phyloP scores from a whole-genome alignment of 2,329 filamentous ascomycete genomes.

The Penicillium capsulatum region DNA sequence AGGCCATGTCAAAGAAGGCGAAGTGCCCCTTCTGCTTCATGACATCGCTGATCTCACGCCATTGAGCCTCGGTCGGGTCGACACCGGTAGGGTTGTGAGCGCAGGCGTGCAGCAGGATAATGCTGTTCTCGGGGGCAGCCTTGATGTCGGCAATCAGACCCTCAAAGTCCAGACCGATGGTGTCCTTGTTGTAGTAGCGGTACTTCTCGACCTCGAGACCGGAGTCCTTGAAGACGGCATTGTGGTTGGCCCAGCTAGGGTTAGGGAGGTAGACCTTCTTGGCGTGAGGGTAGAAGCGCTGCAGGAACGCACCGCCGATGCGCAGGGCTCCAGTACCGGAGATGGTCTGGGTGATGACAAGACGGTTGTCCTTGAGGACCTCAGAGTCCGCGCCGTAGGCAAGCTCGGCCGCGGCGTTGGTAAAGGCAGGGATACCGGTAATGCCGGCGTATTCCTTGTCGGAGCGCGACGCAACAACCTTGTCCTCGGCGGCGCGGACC shows the following conservation, averaged over 20 bases:
- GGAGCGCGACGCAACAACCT: constrained; percentile 69
- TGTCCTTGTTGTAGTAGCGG: constrained; percentile 98
- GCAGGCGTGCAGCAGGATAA: constrained; percentile 93
- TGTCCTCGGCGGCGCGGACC: constrained; percentile 81
- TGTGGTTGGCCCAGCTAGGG: constrained; percentile 98
- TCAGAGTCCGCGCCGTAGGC: constrained; percentile 81
- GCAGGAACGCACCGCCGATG: constrained; percentile 88
- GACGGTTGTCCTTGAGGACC: constrained; percentile 66
- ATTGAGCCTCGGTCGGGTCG: constrained; percentile 87
- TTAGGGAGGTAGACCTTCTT: constrained; percentile 97
- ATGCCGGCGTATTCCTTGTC: constrained; percentile 99
- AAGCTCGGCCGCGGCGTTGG: constrained; percentile 81
- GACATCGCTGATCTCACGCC: constrained; percentile 81
- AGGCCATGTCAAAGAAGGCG: constrained; percentile 99
- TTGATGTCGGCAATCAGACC: constrained; percentile 89
- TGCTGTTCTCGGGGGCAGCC: constrained; percentile 76
- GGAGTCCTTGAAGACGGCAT: constrained; percentile 89
- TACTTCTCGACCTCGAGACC: constrained; percentile 91
- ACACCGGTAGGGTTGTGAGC: constrained; percentile 98
- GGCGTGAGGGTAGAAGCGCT: constrained; percentile 81
- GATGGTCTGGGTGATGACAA: constrained; percentile 95
- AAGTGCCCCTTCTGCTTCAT: constrained; percentile 85
- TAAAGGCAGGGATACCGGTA: constrained; percentile 91
- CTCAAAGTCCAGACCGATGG: constrained; percentile 95
- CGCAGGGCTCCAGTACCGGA: constrained; percentile 94